Conservation (phyloP, 2,329 filamentous ascomycete genomes). For the Diaporthe ilicicola region DNA sequence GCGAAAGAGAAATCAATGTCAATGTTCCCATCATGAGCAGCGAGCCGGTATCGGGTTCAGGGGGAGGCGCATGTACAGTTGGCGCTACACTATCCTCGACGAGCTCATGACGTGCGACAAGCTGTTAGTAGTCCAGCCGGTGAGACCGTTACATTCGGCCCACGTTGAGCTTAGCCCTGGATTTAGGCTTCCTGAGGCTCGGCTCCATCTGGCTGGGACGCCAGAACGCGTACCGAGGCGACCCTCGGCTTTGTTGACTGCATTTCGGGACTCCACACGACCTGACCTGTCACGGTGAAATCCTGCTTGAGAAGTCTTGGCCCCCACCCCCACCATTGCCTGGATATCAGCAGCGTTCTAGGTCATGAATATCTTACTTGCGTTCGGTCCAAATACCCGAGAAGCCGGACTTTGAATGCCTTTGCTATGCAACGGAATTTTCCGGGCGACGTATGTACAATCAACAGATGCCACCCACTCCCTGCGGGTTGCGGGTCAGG, state of each 20-base stretch:
- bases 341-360: not conserved
- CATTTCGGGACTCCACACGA: not conserved
- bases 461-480: too few species aligned
- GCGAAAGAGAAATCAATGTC: not conserved
- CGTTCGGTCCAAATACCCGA: not conserved
- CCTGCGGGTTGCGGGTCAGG: not conserved
- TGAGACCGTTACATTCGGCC: conserved; percentile 4
- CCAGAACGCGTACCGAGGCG: not conserved
- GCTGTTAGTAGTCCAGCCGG: not conserved
- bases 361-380: not conserved
- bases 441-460: not conserved
- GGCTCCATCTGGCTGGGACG: not conserved
- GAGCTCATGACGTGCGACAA: conserved; percentile 3
- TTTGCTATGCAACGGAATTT: not conserved
- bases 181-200: not conserved
- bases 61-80: not conserved
- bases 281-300: too few species aligned
- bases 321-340: not conserved
- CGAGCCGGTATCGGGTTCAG: conserved; percentile 10
- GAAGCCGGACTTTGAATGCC: not conserved
- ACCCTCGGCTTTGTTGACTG: not conserved
- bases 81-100: not conserved
- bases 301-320: too few species aligned
- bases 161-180: conserved; percentile 8
- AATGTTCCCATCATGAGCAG: not conserved